Base-by-base conservation (phyloP, 2,329 filamentous ascomycete genomes). In the Magnaporthiopsis rhizophila region DNA sequence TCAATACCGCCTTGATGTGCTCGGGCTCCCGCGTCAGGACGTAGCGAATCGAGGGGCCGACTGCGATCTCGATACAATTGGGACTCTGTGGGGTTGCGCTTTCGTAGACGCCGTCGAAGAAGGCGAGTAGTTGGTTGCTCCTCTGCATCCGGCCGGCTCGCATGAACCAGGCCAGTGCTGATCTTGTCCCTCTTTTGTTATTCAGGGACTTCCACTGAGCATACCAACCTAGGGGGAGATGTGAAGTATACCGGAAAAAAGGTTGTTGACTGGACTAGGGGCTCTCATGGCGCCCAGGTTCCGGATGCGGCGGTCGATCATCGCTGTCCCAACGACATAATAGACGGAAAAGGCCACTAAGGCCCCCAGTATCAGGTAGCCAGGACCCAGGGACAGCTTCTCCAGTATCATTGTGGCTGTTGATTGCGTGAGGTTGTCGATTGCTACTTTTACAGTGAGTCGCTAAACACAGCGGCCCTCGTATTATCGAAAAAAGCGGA, bases 1-100 rank as follows among this genome's bases (percentile, higher is more conserved):
- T 81, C 15, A 88, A 75, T 4, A 86, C 70, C 0, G 83, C 77
- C 69, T 86, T 85, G 65, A 87, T 72, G 64, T 87, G 86, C 64
- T 82, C 80, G 0, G 82, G 81, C 50, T 87, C 83, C 30, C 74
- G 71, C 0, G 83, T 86, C 60, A 79, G 71, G 64, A 85, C 71
- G 65, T 80, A 75, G 59, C 77, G 71, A 53, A 71, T 65, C 26
- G 66, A 66, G 11, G 73, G 72, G 18, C 67, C 67, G 58, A 78
- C 67, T 24, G 74, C 69, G 26, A 78, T 66, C 69, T 79, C 77
- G 64, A 77, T 69, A 30, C 72, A 74, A 64, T 77, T 71, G 13
- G 74, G 75, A n/a, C 69, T 73, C 34, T 69, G 70, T 0, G 73
- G 70, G 0, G 74, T 72, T 3, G 71, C 70, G 30, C 50, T 62